A percentile compares a stretch with the other conserved stretches of the same genome.
These are phyloP conservation scores for Alternaria ventricosa DNA, from an alignment of 2,329 filamentous ascomycete genomes.

Conservation along the genomic window DNA sequence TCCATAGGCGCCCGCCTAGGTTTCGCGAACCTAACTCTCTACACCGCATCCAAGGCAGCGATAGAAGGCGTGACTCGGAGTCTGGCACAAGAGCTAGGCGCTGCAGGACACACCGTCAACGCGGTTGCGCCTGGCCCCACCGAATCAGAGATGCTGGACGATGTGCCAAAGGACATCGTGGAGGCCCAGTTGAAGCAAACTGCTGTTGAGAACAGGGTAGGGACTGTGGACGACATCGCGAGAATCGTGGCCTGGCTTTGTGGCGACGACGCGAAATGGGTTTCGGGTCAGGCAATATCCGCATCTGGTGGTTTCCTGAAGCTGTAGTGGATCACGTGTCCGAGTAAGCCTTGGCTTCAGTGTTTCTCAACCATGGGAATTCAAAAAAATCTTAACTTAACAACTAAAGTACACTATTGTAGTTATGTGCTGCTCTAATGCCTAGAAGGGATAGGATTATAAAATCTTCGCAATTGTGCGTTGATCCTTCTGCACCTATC, in stretches of 20 bases:
- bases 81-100: constrained; percentile 66
- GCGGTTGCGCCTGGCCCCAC: constrained; percentile 66
- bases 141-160: constrained; percentile 63
- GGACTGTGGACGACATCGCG: constrained; percentile 61
- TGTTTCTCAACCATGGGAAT: no score
- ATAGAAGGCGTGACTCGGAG: constrained; percentile 66
- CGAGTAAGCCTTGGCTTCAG: no score
- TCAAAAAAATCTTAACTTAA: no score
- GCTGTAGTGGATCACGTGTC: constrained; percentile 29
- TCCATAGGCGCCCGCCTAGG: constrained; percentile 60
- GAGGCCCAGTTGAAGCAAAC: constrained; percentile 60
- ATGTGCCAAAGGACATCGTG: constrained; percentile 58
- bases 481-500: no score
- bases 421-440: no score
- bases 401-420: no score
- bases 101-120: constrained; percentile 66
- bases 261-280: constrained; percentile 52
- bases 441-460: no score
- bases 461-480: no score
- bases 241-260: constrained; percentile 64
- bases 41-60: constrained; percentile 65
- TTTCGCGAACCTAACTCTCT: constrained; percentile 57
- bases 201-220: constrained; percentile 59
- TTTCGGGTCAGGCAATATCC: constrained; percentile 62
- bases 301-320: constrained; percentile 59